phyloP scores from a whole-genome alignment of 2,329 filamentous ascomycete species.

The Ophiocordyceps camponoti-saundersi region DNA sequence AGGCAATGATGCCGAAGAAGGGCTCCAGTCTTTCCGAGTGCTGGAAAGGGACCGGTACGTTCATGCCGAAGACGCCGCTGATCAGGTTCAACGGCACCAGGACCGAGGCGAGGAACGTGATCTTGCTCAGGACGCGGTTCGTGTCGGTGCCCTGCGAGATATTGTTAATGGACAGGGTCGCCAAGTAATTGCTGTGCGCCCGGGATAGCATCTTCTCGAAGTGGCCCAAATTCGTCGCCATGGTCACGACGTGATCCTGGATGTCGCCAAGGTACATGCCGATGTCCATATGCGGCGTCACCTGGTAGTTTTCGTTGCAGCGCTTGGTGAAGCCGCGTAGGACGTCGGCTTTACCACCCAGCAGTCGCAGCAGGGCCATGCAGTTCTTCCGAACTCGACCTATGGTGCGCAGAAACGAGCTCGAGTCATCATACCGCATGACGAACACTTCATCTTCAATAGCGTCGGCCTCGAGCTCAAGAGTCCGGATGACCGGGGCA shows the following conservation, averaged over 20 bases:
- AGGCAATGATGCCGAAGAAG: slow-evolving; percentile 33
- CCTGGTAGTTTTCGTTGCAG: slow-evolving; percentile 92
- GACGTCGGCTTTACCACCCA: slow-evolving; percentile 96
- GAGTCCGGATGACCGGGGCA: slow-evolving; percentile 70
- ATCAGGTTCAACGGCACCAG: slow-evolving; percentile 93
- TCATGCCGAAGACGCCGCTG: slow-evolving; percentile 79
- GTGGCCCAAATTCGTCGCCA: slow-evolving; percentile 91
- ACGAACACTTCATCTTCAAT: slow-evolving; percentile 96
- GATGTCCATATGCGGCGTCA: slow-evolving; percentile 91
- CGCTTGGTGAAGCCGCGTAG: slow-evolving; percentile 96
- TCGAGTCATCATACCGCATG: slow-evolving; percentile 77
- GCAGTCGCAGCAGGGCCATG: slow-evolving; percentile 78
- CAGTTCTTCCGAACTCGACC: slow-evolving; percentile 86
- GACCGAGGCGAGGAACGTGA: slow-evolving; percentile 85
- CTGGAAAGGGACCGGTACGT: slow-evolving; percentile 55
- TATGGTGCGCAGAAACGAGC: slow-evolving; percentile 71
- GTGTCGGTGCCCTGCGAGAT: slow-evolving; percentile 75
- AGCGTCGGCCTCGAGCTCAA: slow-evolving; percentile 75
- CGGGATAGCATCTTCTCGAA: slow-evolving; percentile 96
- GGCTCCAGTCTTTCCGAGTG: slow-evolving; percentile 32
- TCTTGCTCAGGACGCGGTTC: slow-evolving; percentile 83
- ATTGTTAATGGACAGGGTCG: slow-evolving; percentile 83
- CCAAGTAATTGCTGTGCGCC: slow-evolving; percentile 89
- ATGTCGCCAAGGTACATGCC: slow-evolving; percentile 94
- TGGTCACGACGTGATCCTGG: slow-evolving; percentile 97